A percentile compares a stretch with the other conserved stretches of the same genome.
Evolutionary conservation across 75 land plant genomes (phyloP).

Genomic region (Larix kaempferi): DNA sequence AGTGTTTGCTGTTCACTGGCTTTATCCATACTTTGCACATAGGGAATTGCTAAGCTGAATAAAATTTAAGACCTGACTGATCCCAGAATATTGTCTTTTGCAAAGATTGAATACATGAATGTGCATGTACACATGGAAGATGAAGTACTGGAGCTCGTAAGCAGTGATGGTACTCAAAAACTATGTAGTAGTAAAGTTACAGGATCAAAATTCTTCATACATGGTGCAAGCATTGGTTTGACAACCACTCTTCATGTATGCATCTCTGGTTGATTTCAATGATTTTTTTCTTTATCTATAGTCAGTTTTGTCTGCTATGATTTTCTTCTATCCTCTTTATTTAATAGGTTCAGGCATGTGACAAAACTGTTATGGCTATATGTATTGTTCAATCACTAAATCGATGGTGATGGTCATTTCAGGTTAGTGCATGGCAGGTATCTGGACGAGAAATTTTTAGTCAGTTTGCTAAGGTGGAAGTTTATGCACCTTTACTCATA

Average conservation of each 20-base stretch:
- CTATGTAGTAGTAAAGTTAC: slow-evolving; percentile 16
- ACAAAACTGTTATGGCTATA: not conserved
- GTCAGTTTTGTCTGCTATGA: not conserved
- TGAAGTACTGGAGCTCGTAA: slow-evolving; percentile 53
- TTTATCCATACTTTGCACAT: not conserved
- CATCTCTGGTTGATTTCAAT: slow-evolving; percentile 4
- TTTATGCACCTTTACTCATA: slow-evolving; percentile 69
- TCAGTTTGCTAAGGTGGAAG: slow-evolving; percentile 62
- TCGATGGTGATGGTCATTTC: slow-evolving; percentile 7
- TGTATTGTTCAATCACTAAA: not conserved
- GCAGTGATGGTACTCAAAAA: slow-evolving; percentile 18
- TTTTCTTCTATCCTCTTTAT: not conserved
- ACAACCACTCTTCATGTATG: slow-evolving; percentile 78
- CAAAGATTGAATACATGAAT: slow-evolving; percentile 71
- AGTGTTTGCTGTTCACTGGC: not conserved
- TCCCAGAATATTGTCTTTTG: slow-evolving; percentile 4
- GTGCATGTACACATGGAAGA: slow-evolving; percentile 78
- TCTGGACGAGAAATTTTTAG: slow-evolving; percentile 78
- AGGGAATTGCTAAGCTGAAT: not conserved
- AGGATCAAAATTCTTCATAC: slow-evolving; percentile 39
- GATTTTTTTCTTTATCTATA: not conserved
- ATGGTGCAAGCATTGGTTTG: slow-evolving; percentile 67
- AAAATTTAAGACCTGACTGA: not conserved
- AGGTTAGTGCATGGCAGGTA: slow-evolving; percentile 69
- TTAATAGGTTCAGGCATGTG: not conserved